Conservation (phyloP, 1,284 basidiomycete species). For the Cutaneotrichosporon sp. region DNA sequence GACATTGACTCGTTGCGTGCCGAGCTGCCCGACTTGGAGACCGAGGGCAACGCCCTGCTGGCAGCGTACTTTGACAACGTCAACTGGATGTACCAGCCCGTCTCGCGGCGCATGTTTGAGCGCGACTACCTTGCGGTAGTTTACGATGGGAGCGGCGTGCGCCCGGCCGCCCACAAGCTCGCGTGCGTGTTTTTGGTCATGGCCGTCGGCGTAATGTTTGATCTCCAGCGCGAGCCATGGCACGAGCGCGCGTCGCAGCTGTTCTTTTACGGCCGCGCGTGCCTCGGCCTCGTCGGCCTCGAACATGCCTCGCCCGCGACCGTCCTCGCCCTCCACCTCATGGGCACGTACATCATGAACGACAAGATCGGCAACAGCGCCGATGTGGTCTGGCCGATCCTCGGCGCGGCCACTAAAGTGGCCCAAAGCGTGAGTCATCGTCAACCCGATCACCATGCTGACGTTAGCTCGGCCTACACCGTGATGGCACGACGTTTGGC, state of each 20-base stretch:
- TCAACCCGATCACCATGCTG: not conserved
- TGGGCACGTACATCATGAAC: constrained; percentile 45
- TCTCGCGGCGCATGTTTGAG: constrained; percentile 41
- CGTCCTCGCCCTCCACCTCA: constrained; percentile 42
- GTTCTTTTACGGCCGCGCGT: constrained; percentile 40
- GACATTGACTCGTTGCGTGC: constrained; percentile 1
- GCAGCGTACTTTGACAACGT: constrained; percentile 47
- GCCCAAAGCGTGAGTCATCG: constrained; percentile 33
- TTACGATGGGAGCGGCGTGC: constrained; percentile 30
- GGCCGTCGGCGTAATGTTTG: constrained; percentile 46
- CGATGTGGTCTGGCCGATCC: constrained; percentile 46
- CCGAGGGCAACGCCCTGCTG: constrained; percentile 30
- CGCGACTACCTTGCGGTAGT: constrained; percentile 40
- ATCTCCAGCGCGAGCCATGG: constrained; percentile 41
- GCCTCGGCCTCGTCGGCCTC: constrained; percentile 35
- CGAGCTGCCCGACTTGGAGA: constrained; percentile 39
- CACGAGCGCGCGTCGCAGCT: constrained; percentile 36
- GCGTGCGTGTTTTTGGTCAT: constrained; percentile 47
- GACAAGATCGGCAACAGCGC: constrained; percentile 41
- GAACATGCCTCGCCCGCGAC: constrained; percentile 43
- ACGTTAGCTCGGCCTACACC: constrained; percentile 42
- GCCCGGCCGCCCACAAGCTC: constrained; percentile 42
- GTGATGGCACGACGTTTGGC: constrained; percentile 41
- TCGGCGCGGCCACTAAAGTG: constrained; percentile 41
- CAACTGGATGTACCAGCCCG: constrained; percentile 47